Evolutionary conservation across 805 yeast genomes (phyloP).

Genomic region (Metschnikowia borealis): DNA sequence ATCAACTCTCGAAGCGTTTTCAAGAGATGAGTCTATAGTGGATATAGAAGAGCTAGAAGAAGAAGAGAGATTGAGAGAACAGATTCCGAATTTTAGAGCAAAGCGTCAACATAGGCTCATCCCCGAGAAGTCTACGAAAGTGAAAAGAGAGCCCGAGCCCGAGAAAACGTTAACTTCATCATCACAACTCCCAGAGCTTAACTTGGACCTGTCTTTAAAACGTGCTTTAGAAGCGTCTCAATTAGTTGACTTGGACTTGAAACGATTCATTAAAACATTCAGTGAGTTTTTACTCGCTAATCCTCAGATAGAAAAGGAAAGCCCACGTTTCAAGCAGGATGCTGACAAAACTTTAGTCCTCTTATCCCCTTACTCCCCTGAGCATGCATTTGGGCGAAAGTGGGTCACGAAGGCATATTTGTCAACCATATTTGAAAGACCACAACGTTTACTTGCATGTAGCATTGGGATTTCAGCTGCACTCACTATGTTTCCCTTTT

Average conservation of each 20-base stretch:
- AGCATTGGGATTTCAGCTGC: conserved; percentile 81
- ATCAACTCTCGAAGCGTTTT: conserved; percentile 24
- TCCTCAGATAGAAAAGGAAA: conserved; percentile 38
- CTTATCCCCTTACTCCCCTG: conserved; percentile 64
- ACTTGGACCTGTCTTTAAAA: conserved; percentile 6
- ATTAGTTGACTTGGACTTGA: conserved; percentile 31
- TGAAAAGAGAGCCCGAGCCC: conserved; percentile 3
- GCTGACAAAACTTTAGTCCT: conserved; percentile 54
- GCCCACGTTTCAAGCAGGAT: conserved; percentile 33
- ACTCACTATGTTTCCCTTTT: conserved; percentile 59
- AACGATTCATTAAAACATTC: conserved; percentile 40
- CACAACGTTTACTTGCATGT: conserved; percentile 71
- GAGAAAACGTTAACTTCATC: conserved; percentile 1
- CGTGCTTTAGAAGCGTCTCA: conserved; percentile 30
- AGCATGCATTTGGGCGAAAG: conserved; percentile 67
- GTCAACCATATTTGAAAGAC: conserved; percentile 74
- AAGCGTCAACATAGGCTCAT: conserved; percentile 28
- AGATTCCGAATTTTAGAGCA: conserved; percentile 35
- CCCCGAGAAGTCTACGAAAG: conserved; percentile 22
- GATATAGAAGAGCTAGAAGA: conserved; percentile 34
- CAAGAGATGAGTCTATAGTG: conserved; percentile 30
- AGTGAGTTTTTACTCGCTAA: conserved; percentile 40
- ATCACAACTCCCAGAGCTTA: conserved; percentile 1
- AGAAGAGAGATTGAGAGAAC: conserved; percentile 32
- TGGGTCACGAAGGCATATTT: conserved; percentile 72